phyloP scores from a whole-genome alignment of 768 basidiomycete genomes.

The Termitomyces sp. region DNA sequence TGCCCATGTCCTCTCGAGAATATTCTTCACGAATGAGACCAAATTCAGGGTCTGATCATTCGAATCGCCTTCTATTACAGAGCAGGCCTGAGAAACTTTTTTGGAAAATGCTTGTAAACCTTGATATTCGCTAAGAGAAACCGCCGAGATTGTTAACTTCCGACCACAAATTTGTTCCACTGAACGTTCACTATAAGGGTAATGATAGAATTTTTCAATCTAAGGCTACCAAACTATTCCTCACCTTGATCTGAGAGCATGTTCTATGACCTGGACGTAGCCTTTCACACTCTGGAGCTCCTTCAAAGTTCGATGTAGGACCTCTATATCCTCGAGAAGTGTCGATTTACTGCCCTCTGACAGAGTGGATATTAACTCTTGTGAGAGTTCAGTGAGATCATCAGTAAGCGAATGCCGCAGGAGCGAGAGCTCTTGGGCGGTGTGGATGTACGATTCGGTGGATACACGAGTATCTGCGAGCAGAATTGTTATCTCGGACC shows the following conservation, averaged over 20 bases:
- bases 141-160: slow-evolving; percentile 32
- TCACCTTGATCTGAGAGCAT: slow-evolving; percentile 70
- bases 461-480: slow-evolving; percentile 44
- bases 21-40: slow-evolving; percentile 52
- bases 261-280: slow-evolving; percentile 75
- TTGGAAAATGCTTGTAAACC: slow-evolving; percentile 58
- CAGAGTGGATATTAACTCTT: slow-evolving; percentile 58
- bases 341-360: slow-evolving; percentile 49
- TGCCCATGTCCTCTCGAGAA: slow-evolving; percentile 73
- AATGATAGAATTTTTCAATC: slow-evolving; percentile 2
- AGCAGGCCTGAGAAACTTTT: slow-evolving; percentile 42
- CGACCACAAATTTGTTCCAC: slow-evolving; percentile 45
- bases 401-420: slow-evolving; percentile 75
- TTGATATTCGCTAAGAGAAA: slow-evolving; percentile 55
- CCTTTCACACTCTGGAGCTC: slow-evolving; percentile 72
- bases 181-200: slow-evolving; percentile 49
- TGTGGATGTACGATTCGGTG: slow-evolving; percentile 47
- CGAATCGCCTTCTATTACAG: slow-evolving; percentile 40
- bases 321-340: slow-evolving; percentile 80
- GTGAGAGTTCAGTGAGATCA: slow-evolving; percentile 65
- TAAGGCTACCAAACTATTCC: slow-evolving; percentile 9
- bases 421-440: slow-evolving; percentile 73
- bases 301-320: slow-evolving; percentile 69
- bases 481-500: slow-evolving; percentile 40
- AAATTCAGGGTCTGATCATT: slow-evolving; percentile 55